Conservation (phyloP, 1,284 basidiomycete genomes). For the Trametes polyzona region DNA sequence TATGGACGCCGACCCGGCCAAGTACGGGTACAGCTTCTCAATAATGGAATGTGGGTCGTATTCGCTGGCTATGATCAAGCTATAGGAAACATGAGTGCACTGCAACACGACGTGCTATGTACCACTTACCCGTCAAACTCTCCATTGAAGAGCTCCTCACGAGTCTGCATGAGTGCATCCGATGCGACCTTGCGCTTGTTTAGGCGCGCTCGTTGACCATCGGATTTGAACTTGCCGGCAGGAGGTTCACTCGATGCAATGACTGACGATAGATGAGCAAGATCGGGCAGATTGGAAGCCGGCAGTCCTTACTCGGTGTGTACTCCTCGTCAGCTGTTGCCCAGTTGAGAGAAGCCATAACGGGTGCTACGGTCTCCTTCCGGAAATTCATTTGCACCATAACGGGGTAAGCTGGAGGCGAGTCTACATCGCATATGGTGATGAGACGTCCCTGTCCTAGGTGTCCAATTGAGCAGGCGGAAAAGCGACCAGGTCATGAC, state of each 20-base stretch:
- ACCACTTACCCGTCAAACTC: slow-evolving; percentile 81
- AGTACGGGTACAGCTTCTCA: slow-evolving; percentile 72
- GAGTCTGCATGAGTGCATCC: slow-evolving; percentile 61
- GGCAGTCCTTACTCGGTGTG: slow-evolving; percentile 54
- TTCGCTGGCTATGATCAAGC: slow-evolving; percentile 82
- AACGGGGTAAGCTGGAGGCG: slow-evolving; percentile 91
- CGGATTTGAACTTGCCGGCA: slow-evolving; percentile 56
- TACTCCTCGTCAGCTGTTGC: slow-evolving; percentile 85
- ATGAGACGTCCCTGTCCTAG: slow-evolving; percentile 81
- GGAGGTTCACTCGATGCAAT: slow-evolving; percentile 60
- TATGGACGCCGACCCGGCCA: slow-evolving; percentile 86
- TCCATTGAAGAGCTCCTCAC: slow-evolving; percentile 85
- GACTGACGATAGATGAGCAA: slow-evolving; percentile 42
- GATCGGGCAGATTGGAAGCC: background rate
- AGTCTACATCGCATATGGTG: slow-evolving; percentile 89
- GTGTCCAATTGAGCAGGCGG: slow-evolving; percentile 7
- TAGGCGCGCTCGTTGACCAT: slow-evolving; percentile 69
- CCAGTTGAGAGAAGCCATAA: slow-evolving; percentile 86
- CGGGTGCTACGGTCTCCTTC: slow-evolving; percentile 54
- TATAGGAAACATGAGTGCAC: slow-evolving; percentile 35
- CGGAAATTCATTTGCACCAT: slow-evolving; percentile 88
- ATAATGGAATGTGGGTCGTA: slow-evolving; percentile 89
- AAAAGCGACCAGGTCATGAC: background rate
- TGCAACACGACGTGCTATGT: background rate
- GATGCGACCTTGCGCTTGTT: slow-evolving; percentile 72